These are phyloP conservation scores for Silene uniflora DNA, from an alignment of 148 eudicot genomes.

Conservation along the genomic window DNA sequence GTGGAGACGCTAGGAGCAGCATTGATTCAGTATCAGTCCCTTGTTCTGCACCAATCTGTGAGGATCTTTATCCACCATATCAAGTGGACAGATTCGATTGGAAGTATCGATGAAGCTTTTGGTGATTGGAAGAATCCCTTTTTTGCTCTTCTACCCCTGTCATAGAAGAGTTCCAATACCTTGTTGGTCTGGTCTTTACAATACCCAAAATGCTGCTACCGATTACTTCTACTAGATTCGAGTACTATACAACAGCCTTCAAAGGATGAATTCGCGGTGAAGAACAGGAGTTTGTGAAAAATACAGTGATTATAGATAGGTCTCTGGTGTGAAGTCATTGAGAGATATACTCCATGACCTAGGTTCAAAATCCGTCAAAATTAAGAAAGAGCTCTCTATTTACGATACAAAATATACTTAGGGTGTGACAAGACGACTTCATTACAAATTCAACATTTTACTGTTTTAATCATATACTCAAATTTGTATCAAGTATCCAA, in stretches of 20 bases:
- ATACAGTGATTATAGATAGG: too few species aligned
- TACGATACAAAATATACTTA: too few species aligned
- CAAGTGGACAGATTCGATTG: slow-evolving; percentile 36
- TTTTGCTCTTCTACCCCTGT: slow-evolving; percentile 9
- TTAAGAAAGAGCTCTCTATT: too few species aligned
- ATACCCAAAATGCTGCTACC: neutral
- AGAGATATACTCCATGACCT: too few species aligned
- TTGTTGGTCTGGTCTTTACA: slow-evolving; percentile 42
- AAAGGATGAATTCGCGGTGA: neutral
- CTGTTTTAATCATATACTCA: too few species aligned
- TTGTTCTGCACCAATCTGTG: slow-evolving; percentile 39
- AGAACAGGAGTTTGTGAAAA: too few species aligned
- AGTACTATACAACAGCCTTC: slow-evolving; percentile 1
- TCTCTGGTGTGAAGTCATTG: too few species aligned
- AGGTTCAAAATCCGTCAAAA: too few species aligned
- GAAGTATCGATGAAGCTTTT: slow-evolving; percentile 26
- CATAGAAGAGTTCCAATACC: slow-evolving; percentile 57
- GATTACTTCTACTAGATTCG: neutral
- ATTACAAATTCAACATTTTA: too few species aligned
- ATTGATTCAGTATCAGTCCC: slow-evolving; percentile 46
- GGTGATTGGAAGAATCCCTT: neutral
- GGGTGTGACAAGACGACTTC: too few species aligned
- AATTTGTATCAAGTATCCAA: neutral
- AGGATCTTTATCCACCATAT: slow-evolving; percentile 65
- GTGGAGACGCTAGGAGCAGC: slow-evolving; percentile 47